Evolutionary conservation across 495 filamentous ascomycete genomes (phyloP), one percentile per base, ranked within the genome.

Genomic region (Durotheca rogersii): DNA sequence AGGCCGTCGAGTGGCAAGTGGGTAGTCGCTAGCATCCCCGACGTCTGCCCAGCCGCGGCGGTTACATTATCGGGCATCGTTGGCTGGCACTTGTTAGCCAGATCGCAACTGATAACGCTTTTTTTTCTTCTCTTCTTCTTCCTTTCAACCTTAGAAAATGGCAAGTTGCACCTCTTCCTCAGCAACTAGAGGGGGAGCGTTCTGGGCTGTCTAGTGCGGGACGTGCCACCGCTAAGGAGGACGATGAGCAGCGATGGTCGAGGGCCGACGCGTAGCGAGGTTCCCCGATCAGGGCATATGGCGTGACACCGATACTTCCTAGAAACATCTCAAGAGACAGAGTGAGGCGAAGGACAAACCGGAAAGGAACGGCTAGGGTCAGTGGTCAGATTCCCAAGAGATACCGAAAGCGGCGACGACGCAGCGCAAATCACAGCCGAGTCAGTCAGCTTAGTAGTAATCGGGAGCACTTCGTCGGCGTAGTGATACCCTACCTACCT

Each of bases 351-450:
- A 41, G 40, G 32, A 18, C 41, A 25, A 37, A 51, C 3, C 31
- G 18, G 11, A 19, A 0, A 3, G 23, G n/a, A n/a, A n/a, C n/a
- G n/a, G n/a, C n/a, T n/a, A n/a, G n/a, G n/a, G n/a, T n/a, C n/a
- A n/a, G n/a, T n/a, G n/a, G n/a, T 18, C 32, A 21, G 19, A 12
- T 46, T 49, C 12, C 45, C 40, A 53, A 50, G 45, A 53, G 35
- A 41, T 53, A 50, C 56, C 56, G 49, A 58, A 58, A 58, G 31
- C 56, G 44, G 56, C 45, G 45, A 32, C 49, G 43, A 32, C 49
- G 43, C 38, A 47, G 41, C 34, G 44, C 40, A 43, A 41, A 20
- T 34, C 44, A 5, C 18, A 51, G 21, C 42, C 48, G 48, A 58
- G 55, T 49, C 49, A 58, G 55, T 32, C 39, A n/a, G 4, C 23